These are phyloP conservation scores for Capniomyces stellatus DNA, from an alignment of 371 early-diverging fungal genomes.

Conservation along the genomic window DNA sequence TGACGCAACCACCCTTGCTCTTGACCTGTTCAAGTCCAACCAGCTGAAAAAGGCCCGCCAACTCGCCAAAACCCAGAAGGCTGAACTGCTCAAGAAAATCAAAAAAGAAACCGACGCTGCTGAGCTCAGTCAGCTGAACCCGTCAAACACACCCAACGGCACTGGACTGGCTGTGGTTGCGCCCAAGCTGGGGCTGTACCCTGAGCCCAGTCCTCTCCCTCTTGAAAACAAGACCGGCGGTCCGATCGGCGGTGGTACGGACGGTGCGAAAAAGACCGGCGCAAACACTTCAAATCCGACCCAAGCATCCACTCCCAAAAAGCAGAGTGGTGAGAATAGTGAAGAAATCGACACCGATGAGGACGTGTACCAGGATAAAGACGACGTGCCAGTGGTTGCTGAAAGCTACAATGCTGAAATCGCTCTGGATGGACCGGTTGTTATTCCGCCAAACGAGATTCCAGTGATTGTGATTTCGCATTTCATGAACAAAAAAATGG, in stretches of 20 bases:
- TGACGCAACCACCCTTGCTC: conserved; percentile 29
- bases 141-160: no score
- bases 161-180: no score
- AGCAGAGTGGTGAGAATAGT: not conserved
- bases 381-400: not conserved
- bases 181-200: no score
- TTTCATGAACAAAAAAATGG: conserved; percentile 52
- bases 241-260: no score
- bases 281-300: no score
- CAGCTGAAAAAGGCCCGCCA: not conserved
- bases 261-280: no score
- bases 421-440: no score
- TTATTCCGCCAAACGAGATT: conserved; percentile 30
- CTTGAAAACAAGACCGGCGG: no score
- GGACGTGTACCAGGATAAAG: not conserved
- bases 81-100: not conserved
- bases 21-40: conserved; percentile 13
- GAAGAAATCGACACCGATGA: not conserved
- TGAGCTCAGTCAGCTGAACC: not conserved
- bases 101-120: not conserved
- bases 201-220: no score
- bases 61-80: not conserved
- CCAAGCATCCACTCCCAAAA: no score
- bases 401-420: not conserved
- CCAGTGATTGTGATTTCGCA: conserved; percentile 82